Percentiles rank a stretch among this genome's conserved stretches.
These are phyloP conservation scores for Claviceps sorghi DNA, from an alignment of 2,329 filamentous ascomycete genomes.

Conservation along the genomic window DNA sequence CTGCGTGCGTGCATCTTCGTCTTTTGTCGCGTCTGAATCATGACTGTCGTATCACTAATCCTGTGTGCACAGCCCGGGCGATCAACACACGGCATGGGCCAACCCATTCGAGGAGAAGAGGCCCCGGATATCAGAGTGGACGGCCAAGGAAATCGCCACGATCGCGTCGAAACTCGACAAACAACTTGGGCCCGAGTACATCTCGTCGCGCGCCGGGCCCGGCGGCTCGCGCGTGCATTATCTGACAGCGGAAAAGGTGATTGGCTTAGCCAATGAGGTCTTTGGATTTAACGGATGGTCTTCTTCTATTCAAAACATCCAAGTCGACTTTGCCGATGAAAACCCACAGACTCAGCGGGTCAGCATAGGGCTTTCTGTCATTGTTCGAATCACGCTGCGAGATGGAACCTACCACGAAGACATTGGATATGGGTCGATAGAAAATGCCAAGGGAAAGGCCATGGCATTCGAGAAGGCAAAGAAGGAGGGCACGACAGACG, in stretches of 20 bases:
- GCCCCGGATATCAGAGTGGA: conserved; percentile 62
- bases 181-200: conserved; percentile 89
- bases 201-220: conserved; percentile 72
- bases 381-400: conserved; percentile 74
- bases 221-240: conserved; percentile 83
- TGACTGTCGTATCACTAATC: conserved; percentile 8
- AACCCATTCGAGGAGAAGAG: conserved; percentile 73
- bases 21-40: conserved; percentile 3
- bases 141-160: conserved; percentile 78
- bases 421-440: conserved; percentile 89
- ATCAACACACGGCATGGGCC: conserved; percentile 41
- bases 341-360: conserved; percentile 63
- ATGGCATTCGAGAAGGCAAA: conserved; percentile 97
- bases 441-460: conserved; percentile 91
- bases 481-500: conserved; percentile 94
- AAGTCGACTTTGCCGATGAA: conserved; percentile 92
- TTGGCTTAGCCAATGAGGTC: conserved; percentile 84
- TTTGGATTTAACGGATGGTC: conserved; percentile 98
- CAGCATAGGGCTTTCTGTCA: conserved; percentile 74
- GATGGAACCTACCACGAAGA: conserved; percentile 98
- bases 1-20: conserved; percentile 23
- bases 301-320: conserved; percentile 83
- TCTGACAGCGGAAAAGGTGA: conserved; percentile 90
- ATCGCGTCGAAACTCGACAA: conserved; percentile 78
- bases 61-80: conserved; percentile 41